Percentiles rank a stretch among this genome's conserved stretches.
Evolutionary conservation across 2,329 filamentous ascomycete species (phyloP).

Genomic region (Botrytis porri): DNA sequence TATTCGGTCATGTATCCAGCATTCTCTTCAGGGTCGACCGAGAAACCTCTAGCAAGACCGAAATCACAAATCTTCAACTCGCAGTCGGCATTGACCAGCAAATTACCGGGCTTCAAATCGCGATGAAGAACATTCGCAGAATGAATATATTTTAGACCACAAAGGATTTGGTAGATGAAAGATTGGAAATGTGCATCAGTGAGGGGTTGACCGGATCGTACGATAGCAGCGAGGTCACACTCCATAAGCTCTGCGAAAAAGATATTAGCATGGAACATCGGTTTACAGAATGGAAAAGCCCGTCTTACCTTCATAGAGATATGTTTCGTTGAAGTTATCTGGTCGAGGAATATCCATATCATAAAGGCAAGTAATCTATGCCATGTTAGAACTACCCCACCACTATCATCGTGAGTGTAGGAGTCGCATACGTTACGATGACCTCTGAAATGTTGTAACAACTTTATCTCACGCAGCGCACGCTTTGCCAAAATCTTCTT

Average conservation of each 20-base stretch:
- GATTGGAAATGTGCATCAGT: slow-evolving; percentile 99
- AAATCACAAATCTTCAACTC: slow-evolving; percentile 99
- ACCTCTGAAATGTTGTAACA: slow-evolving; percentile 94
- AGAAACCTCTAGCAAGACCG: slow-evolving; percentile 92
- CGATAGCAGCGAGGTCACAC: slow-evolving; percentile 96
- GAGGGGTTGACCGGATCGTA: slow-evolving; percentile 91
- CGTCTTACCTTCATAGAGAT: slow-evolving; percentile 85
- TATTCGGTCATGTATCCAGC: slow-evolving; percentile 99
- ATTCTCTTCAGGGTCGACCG: slow-evolving; percentile 95
- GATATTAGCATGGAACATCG: slow-evolving; percentile 25
- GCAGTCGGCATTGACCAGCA: slow-evolving; percentile 97
- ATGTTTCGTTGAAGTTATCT: slow-evolving; percentile 98
- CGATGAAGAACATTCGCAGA: slow-evolving; percentile 96
- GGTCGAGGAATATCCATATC: slow-evolving; percentile 99
- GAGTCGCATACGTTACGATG: slow-evolving; percentile 69
- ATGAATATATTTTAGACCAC: slow-evolving; percentile 98
- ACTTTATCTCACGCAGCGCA: slow-evolving; percentile 95
- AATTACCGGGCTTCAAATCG: slow-evolving; percentile 93
- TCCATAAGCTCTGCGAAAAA: slow-evolving; percentile 84
- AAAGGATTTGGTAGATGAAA: slow-evolving; percentile 99
- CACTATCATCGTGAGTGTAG: neutral
- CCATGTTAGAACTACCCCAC: slow-evolving; percentile 39
- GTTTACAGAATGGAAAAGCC: neutral
- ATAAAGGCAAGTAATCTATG: slow-evolving; percentile 94
- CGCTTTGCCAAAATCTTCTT: slow-evolving; percentile 99